Base-by-base conservation (phyloP, 2,329 filamentous ascomycete species). In the Epichloe bromicola region DNA sequence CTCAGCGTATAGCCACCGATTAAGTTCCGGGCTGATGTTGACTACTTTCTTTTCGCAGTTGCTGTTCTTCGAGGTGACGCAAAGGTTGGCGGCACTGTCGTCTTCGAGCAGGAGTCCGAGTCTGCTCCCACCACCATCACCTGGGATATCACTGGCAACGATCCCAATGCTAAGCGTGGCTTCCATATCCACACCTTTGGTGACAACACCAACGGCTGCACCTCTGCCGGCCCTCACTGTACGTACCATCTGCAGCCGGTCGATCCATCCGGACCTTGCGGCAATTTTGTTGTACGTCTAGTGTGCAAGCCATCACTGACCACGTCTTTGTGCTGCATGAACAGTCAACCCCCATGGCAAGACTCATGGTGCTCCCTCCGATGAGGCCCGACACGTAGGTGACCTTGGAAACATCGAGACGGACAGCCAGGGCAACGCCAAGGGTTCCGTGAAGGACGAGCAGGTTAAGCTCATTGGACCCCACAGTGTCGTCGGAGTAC, bases 171-270 rank as follows among this genome's bases (percentile, higher is more conserved):
- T 67, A 82, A 95, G 83, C 91, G 93, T 74, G 93, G 88, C 72
- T 89, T 97, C 80, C 93, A 98, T 80, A 84, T 98, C 67, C 93
- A 98, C 79, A 88, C 93, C 71, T 98, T 95, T 67, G 93, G 93
- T 70, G 93, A 97, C 81, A 97, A 97, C 82, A 97, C 93, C 79
- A 98, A 98, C 75, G 93, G 93, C 71, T 98, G 93, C 86, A 97
- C 91, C 60, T 95, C 87, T 60, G 93, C 93, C 60, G 93, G 93
- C 50, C 91, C 93, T 72, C 93, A 98, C 79, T 98, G 89, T 95
- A 76, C 69, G 87, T 74, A 15, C 37, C 2, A 39, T 26, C 23
- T 39, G 26, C 34, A 19, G 41, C n/a, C 26, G n/a, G 46, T 57
- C 62, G 49, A 58, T 41, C 38, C n/a, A 42, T 12, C 34, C 36